Base-by-base conservation (phyloP, 2,329 filamentous ascomycete species). In the Cucurbitaria berberidis region DNA sequence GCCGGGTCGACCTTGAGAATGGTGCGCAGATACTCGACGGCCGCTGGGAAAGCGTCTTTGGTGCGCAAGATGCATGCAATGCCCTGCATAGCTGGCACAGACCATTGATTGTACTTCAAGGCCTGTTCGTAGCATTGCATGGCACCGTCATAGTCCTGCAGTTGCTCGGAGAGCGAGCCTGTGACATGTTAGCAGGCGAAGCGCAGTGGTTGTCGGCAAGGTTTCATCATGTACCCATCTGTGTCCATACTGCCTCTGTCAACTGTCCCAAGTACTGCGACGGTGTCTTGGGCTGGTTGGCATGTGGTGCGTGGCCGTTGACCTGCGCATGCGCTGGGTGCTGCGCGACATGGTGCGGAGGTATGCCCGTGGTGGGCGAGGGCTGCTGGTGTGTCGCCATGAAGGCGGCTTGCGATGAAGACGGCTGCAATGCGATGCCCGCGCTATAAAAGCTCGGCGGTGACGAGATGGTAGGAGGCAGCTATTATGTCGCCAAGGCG, bases 31-130 rank as follows among this genome's bases (percentile, higher is more conserved):
- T 93, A 98, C 69, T 98, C 93, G 46, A 97, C 89, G 1, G 95
- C 95, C 72, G 95, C 95, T 39, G 90, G 88, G 67, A 96, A 99
- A 39, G 96, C 90, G 74, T 98, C 95, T 69, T 93, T 91, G 32
- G 90, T 93, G 64, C 96, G 88, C 55, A 97, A 82, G 56, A 98
- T 95, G 74, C 90, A 86, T 53, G 93, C 95, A 62, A 98, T 96
- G 56, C 92, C 90, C 66, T 92, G 96, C 90, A 98, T 93, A 26
- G 95, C 95, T 0, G 87, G 85, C 44, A 95, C 89, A 16, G 93
- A 98, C 80, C 90, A 91, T 41, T 87, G 85, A 72, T 98, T 98
- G 74, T 93, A 90, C 63, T 86, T 85, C 57, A 98, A 83, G 36
- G 93, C 95, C 73, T 90, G 89, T 76, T 98, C 92, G 75, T 97